phyloP scores from a whole-genome alignment of 2,329 filamentous ascomycete species.

The Cordyceps cateniannulata region DNA sequence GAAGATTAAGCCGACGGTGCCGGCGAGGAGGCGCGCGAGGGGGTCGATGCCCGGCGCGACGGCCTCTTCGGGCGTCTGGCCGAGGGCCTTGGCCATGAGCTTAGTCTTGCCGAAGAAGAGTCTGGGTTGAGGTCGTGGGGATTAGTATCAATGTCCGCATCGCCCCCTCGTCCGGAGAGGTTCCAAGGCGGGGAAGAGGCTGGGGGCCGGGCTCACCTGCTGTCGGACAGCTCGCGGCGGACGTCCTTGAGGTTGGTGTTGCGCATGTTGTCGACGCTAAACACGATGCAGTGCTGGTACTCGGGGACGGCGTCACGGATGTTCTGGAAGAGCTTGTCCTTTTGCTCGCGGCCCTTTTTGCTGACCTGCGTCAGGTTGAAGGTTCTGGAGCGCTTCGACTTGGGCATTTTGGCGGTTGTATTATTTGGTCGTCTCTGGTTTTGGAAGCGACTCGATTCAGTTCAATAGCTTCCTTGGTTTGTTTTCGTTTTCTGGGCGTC shows the following conservation, averaged over 20 bases:
- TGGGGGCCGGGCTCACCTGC: constrained; percentile 65
- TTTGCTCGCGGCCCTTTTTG: constrained; percentile 92
- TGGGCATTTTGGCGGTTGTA: constrained; percentile 63
- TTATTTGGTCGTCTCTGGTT: background rate
- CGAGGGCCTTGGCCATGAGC: constrained; percentile 94
- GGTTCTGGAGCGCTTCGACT: constrained; percentile 87
- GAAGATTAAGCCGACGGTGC: constrained; percentile 85
- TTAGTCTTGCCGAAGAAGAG: constrained; percentile 99
- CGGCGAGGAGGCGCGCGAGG: constrained; percentile 63
- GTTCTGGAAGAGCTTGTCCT: constrained; percentile 79
- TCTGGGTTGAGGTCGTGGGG: background rate
- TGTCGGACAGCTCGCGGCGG: constrained; percentile 75
- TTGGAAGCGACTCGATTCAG: too few relatives aligned
- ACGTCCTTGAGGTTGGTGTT: constrained; percentile 94
- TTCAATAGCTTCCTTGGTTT: background rate
- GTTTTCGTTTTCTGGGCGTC: background rate
- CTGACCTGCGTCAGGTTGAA: constrained; percentile 84
- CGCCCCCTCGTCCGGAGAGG: too few relatives aligned
- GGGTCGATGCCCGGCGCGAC: constrained; percentile 70
- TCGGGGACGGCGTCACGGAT: constrained; percentile 78
- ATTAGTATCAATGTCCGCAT: too few relatives aligned
- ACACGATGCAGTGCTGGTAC: constrained; percentile 89
- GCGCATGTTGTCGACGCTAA: constrained; percentile 93
- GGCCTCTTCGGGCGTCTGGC: constrained; percentile 69
- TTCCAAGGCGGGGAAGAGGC: too few relatives aligned